phyloP scores from a whole-genome alignment of 805 yeast species.

The Spathaspora boniae region DNA sequence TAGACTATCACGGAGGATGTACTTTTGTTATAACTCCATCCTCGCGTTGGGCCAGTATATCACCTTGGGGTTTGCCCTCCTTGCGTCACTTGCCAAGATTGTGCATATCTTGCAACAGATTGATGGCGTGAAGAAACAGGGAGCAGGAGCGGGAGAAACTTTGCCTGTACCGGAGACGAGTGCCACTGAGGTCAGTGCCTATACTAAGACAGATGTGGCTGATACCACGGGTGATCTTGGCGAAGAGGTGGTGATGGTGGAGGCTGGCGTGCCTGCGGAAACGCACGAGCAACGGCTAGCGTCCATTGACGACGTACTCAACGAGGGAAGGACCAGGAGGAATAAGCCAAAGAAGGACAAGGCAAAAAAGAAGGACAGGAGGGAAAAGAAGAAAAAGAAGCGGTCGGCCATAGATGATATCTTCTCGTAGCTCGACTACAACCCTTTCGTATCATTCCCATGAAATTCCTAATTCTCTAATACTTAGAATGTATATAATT shows the following conservation, averaged over 20 bases:
- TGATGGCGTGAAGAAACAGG: constrained; percentile 13
- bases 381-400: constrained; percentile 42
- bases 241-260: constrained; percentile 4
- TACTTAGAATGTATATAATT: constrained; percentile 1
- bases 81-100: constrained; percentile 54
- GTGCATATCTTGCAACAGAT: constrained; percentile 18
- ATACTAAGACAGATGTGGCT: background rate
- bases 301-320: too few relatives aligned
- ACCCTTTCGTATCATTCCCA: background rate
- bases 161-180: background rate
- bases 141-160: too few relatives aligned
- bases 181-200: background rate
- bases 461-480: background rate
- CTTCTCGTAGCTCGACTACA: constrained; percentile 1
- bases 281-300: too few relatives aligned
- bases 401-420: constrained; percentile 70
- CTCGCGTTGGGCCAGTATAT: constrained; percentile 74
- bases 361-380: constrained; percentile 11
- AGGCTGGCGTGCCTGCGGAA: background rate
- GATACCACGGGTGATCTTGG: constrained; percentile 6
- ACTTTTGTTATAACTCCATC: constrained; percentile 61
- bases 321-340: too few relatives aligned
- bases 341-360: constrained; percentile 3
- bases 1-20: constrained; percentile 45
- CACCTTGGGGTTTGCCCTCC: constrained; percentile 63